phyloP scores from a whole-genome alignment of 108 stramenopile genomes.

The Cyclotella cryptica region DNA sequence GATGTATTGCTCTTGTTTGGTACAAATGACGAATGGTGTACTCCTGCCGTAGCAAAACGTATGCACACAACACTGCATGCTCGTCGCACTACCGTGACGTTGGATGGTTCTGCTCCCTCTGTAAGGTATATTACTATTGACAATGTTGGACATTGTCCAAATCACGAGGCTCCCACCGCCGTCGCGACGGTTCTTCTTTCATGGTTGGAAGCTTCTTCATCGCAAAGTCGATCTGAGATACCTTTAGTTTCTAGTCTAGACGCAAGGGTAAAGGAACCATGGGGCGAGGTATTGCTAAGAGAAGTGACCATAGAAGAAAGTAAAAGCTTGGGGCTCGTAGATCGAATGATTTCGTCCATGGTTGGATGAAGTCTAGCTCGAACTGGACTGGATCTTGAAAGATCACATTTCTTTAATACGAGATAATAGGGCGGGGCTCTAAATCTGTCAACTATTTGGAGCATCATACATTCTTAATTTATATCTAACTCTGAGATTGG shows the following conservation, averaged over 20 bases:
- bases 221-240: slow-evolving; percentile 15
- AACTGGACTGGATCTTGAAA: neutral
- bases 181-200: slow-evolving; percentile 55
- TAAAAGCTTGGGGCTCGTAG: slow-evolving; percentile 47
- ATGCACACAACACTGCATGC: slow-evolving; percentile 57
- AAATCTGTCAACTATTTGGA: no score
- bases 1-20: slow-evolving; percentile 82
- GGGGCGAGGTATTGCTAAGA: slow-evolving; percentile 53
- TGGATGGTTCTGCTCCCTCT: neutral
- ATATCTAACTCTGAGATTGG: no score
- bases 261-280: slow-evolving; percentile 53
- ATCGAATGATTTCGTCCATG: slow-evolving; percentile 44
- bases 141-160: slow-evolving; percentile 85
- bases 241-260: slow-evolving; percentile 31
- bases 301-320: slow-evolving; percentile 62
- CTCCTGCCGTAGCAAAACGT: slow-evolving; percentile 52
- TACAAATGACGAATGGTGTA: slow-evolving; percentile 81
- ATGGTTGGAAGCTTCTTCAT: slow-evolving; percentile 46
- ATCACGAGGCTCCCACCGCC: slow-evolving; percentile 82
- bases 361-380: slow-evolving; percentile 24
- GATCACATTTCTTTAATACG: no score
- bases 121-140: slow-evolving; percentile 70
- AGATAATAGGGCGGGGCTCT: no score
- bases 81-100: neutral
- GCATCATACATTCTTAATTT: no score